Evolutionary conservation across 2,329 filamentous ascomycete genomes (phyloP).

Genomic region (Talaromyces islandicus): DNA sequence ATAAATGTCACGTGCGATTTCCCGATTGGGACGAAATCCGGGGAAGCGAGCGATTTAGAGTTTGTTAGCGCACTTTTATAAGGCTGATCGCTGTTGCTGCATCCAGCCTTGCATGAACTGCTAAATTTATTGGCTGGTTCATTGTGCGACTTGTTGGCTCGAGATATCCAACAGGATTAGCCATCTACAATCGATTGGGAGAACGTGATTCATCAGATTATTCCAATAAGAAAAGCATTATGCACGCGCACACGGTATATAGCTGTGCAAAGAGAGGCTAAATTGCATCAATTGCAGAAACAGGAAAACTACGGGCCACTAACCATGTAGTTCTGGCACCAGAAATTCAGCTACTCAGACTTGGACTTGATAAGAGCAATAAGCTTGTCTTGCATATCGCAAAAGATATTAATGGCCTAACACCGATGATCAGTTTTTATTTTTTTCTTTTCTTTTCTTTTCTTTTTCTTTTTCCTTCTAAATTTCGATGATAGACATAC

Average conservation of each 20-base stretch:
- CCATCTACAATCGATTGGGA: neutral
- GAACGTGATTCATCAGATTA: neutral
- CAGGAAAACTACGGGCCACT: neutral
- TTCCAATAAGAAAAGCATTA: neutral
- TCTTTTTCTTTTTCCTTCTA: too few relatives aligned
- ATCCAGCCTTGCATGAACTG: neutral
- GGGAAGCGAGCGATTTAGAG: conserved; percentile 1
- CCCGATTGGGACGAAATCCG: conserved; percentile 7
- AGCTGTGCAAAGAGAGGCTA: neutral
- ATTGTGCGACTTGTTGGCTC: neutral
- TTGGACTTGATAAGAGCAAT: conserved; percentile 30
- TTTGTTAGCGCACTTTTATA: neutral
- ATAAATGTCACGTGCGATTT: conserved; percentile 6
- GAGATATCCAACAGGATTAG: neutral
- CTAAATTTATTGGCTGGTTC: neutral
- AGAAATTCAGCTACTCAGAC: conserved; percentile 1
- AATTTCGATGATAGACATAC: conserved; percentile 18
- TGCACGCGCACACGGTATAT: neutral
- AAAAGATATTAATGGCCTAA: conserved; percentile 53
- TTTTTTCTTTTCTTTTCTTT: too few relatives aligned
- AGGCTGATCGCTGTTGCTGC: neutral
- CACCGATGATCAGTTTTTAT: neutral
- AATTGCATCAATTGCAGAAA: neutral
- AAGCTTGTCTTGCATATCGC: conserved; percentile 49
- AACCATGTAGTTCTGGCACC: too few relatives aligned